phyloP scores from a whole-genome alignment of 176 grass and related monocot genomes.

The Triticum timopheevii region DNA sequence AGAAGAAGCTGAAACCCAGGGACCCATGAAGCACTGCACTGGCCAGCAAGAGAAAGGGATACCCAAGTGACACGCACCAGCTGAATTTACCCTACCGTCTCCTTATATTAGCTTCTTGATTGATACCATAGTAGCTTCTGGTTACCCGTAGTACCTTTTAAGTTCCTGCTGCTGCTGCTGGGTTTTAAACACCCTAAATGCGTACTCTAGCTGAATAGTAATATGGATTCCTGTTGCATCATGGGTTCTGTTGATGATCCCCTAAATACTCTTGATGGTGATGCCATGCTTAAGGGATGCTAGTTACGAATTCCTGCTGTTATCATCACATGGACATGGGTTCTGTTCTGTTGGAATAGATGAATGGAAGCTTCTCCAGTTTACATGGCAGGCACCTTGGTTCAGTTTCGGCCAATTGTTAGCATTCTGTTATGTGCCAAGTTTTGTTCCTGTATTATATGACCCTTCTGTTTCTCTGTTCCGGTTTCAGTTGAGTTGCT shows the following conservation, averaged over 20 bases:
- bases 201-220: neutral
- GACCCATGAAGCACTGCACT: neutral
- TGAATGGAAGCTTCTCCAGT: neutral
- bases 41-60: constrained; percentile 1
- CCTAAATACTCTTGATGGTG: neutral
- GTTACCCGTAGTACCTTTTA: neutral
- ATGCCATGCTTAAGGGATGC: neutral
- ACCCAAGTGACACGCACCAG: neutral
- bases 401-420: too few species aligned
- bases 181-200: neutral
- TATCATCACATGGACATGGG: neutral
- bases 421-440: neutral
- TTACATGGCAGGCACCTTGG: too few species aligned
- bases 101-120: neutral
- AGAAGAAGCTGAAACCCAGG: neutral
- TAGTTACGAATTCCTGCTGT: neutral
- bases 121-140: neutral
- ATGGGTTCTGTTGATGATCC: neutral
- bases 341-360: neutral
- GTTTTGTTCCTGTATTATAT: neutral
- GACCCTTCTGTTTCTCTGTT: too few species aligned
- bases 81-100: neutral
- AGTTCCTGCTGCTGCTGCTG: neutral
- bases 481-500: too few species aligned
- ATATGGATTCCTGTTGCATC: neutral